Evolutionary conservation across 805 yeast species (phyloP), one percentile per base, ranked within the genome.

Genomic region (Candida succiphila): DNA sequence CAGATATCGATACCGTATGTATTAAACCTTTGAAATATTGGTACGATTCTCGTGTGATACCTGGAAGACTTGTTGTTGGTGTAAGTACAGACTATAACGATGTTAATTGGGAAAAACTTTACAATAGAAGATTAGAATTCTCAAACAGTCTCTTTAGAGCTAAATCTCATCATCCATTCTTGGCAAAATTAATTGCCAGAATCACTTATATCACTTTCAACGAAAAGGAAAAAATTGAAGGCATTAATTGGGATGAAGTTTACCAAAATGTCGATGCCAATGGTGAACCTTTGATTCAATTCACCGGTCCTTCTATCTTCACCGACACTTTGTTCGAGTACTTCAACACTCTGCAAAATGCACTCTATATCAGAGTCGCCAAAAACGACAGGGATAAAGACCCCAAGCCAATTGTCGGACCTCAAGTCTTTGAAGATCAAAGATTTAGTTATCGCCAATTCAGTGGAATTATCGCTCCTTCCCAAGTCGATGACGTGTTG

Each of bases 1-100:
- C 78, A 4, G 81, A 75, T 47, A 69, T 74, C 24, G 82, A 75
- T 47, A 74, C 80, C 1, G 59, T 56, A 37, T 67, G 75, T 18
- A 59, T 68, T 33, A 73, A 65, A 37, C 78, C 78, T 1, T 34
- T 56, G 16, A 48, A 40, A 39, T 45, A 31, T 36, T 56, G 61
- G 52, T 40, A 41, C 27, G 43, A 42, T 17, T 37, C 45, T 13
- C 30, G 35, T 20, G 25, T 45, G 8, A 36, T 36, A 10, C 35
- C 40, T 12, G 37, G 38, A 18, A 43, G 34, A 27, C 27, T 46
- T 19, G 20, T 44, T 21, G 43, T 46, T 7, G 52, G 52, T 10
- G 29, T 46, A 14, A 33, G 42, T 14, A 40, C 37, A 10, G 52
- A 48, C 30, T 48, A 43, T 36, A 48, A 48, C 30, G 48, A 43